Conservation (phyloP, 805 yeast genomes). For the Tetrapisispora fleetii region DNA sequence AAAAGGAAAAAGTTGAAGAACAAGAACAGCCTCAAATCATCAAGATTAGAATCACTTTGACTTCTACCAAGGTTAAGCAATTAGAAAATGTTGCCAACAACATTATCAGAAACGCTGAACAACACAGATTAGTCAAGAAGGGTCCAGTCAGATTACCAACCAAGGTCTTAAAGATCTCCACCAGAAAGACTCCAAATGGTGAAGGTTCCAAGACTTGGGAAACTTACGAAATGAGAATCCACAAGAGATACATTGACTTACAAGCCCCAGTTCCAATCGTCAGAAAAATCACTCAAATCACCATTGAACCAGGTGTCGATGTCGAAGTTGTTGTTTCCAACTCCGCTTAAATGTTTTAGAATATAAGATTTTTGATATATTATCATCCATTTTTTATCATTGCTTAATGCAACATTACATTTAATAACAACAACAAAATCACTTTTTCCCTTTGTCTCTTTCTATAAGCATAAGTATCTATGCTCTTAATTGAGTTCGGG, state of each 20-base stretch:
- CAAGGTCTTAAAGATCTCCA: conserved; percentile 92
- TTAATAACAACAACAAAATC: not conserved
- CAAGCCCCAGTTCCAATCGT: conserved; percentile 91
- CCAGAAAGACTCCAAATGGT: conserved; percentile 99
- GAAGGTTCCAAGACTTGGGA: conserved; percentile 99
- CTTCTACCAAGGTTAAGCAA: conserved; percentile 97
- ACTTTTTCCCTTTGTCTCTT: not conserved
- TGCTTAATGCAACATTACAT: not conserved
- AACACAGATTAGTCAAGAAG: conserved; percentile 77
- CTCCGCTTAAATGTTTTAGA: conserved; percentile 8
- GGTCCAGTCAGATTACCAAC: conserved; percentile 99
- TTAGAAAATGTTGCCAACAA: conserved; percentile 91
- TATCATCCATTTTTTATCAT: no score
- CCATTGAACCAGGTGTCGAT: conserved; percentile 99
- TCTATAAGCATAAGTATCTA: not conserved
- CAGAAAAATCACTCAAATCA: conserved; percentile 94
- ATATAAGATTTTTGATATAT: no score
- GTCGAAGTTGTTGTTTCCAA: conserved; percentile 81
- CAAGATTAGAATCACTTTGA: conserved; percentile 98
- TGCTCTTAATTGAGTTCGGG: conserved; percentile 2
- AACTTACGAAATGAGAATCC: conserved; percentile 98
- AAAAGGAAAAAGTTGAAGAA: conserved; percentile 79
- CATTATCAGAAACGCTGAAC: conserved; percentile 81
- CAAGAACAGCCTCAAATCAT: conserved; percentile 74
- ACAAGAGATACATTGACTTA: conserved; percentile 98